Evolutionary conservation across 2,329 filamentous ascomycete genomes (phyloP), one percentile per base, ranked within the genome.

Genomic region (Aspergillus costaricaensis): DNA sequence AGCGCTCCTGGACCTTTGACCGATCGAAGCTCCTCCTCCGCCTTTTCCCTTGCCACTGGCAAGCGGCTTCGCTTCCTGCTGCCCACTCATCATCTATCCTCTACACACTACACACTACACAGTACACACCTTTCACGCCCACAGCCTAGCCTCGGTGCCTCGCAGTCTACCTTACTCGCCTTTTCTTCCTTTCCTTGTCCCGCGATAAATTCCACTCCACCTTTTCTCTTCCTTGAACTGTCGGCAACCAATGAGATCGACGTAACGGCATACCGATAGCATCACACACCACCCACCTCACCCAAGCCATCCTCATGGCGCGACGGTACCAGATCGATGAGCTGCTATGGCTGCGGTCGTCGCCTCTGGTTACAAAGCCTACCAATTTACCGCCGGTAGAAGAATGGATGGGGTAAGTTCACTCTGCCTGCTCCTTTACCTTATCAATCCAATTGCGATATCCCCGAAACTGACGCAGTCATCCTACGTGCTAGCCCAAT

Each of bases 401-500:
- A 80, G 91, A 96, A 82, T 98, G 93, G 93, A 96, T 97, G 92
- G 92, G 94, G 90, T 96, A 82, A 74, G 86, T 63, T 19, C 44
- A 48, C 10, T 9, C 4, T 30, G 7, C 30, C 65, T 57, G 56
- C 58, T 67, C 58, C 41, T 25, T 25, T 41, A 36, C 48, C 32
- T 51, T 63, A 58, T 58, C 19, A 17, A 43, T 30, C 52, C 52
- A 4, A 51, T 15, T 38, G 53, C 57, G 52, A 25, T 19, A 12
- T 60, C 51, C 44, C 44, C 56, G 60, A 66, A 58, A 62, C 70
- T 71, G 57, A 73, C 60, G 55, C 56, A 52, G 52, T 57, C 38
- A 50, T 67, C 39, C 32, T 36, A 14, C 32, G 32, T 61, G 56
- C 47, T 60, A 79, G 79, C 59, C 77, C 79, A 62, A 69, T 77